These are phyloP conservation scores for Coemansia sp. DNA, from an alignment of 192 early-diverging fungal genomes.

Conservation along the genomic window DNA sequence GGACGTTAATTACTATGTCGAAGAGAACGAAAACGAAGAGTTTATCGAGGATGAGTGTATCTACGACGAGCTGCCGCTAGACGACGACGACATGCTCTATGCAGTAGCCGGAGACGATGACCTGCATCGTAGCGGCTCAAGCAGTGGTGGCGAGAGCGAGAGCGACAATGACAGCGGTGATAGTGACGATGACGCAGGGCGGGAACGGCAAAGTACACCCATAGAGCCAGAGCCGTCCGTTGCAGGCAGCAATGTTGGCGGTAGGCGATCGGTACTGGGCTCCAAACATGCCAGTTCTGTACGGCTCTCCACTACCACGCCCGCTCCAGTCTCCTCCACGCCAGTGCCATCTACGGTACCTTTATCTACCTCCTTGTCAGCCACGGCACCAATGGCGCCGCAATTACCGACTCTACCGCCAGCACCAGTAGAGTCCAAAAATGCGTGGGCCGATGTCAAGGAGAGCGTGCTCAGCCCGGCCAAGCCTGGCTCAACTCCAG, in stretches of 20 bases:
- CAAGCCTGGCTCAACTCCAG: constrained; percentile 35
- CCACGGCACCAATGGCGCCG: constrained; percentile 14
- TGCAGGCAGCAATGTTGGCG: background rate
- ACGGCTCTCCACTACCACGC: constrained; percentile 9
- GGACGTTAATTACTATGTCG: constrained; percentile 90
- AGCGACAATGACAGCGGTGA: constrained; percentile 13
- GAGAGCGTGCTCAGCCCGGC: constrained; percentile 52
- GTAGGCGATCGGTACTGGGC: constrained; percentile 15
- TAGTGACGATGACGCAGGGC: constrained; percentile 1
- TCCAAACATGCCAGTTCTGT: constrained; percentile 14
- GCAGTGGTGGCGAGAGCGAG: constrained; percentile 9
- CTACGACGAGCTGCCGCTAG: constrained; percentile 90
- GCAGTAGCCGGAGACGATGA: constrained; percentile 71
- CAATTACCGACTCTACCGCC: constrained; percentile 45
- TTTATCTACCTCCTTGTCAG: background rate
- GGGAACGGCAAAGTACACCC: constrained; percentile 2
- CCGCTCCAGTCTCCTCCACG: background rate
- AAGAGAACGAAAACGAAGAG: constrained; percentile 84
- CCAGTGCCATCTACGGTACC: background rate
- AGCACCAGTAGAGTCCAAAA: constrained; percentile 49
- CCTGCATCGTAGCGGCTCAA: constrained; percentile 15
- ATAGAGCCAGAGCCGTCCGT: constrained; percentile 24
- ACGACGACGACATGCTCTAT: constrained; percentile 84
- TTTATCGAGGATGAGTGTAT: constrained; percentile 92
- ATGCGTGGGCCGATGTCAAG: constrained; percentile 52